Evolutionary conservation across 306 rosid species (phyloP).

Genomic region (Medicago ruthenica): DNA sequence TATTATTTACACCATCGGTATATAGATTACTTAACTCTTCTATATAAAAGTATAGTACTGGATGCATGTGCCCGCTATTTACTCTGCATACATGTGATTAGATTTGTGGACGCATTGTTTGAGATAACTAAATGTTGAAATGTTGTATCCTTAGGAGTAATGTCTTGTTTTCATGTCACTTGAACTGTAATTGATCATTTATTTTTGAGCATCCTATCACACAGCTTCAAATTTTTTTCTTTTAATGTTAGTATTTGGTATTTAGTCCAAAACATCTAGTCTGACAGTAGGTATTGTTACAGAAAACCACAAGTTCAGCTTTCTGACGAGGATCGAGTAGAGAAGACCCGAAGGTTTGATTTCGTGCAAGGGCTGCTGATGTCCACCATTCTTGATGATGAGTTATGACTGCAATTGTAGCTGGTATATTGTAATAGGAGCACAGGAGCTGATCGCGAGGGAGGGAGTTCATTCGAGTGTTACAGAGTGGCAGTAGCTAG

Average conservation of each 20-base stretch:
- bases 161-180: slow-evolving; percentile 19
- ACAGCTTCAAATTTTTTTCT: neutral
- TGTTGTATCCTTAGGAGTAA: neutral
- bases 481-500: slow-evolving; percentile 55
- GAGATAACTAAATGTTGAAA: neutral
- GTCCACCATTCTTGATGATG: slow-evolving; percentile 74
- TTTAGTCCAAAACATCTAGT: neutral
- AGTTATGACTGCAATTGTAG: slow-evolving; percentile 53
- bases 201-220: neutral
- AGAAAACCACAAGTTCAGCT: slow-evolving; percentile 57
- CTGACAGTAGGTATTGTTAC: slow-evolving; percentile 50
- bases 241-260: neutral
- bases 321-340: slow-evolving; percentile 69
- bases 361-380: slow-evolving; percentile 80
- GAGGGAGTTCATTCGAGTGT: slow-evolving; percentile 41
- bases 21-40: neutral
- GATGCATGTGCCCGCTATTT: neutral
- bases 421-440: slow-evolving; percentile 41
- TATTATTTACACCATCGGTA: neutral
- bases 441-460: slow-evolving; percentile 41
- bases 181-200: neutral
- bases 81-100: slow-evolving; percentile 1
- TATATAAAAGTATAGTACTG: neutral
- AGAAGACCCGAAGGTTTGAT: slow-evolving; percentile 73
- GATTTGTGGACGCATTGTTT: slow-evolving; percentile 5